Conservation (phyloP, 768 basidiomycete species). For the Boletus rubescentipes region DNA sequence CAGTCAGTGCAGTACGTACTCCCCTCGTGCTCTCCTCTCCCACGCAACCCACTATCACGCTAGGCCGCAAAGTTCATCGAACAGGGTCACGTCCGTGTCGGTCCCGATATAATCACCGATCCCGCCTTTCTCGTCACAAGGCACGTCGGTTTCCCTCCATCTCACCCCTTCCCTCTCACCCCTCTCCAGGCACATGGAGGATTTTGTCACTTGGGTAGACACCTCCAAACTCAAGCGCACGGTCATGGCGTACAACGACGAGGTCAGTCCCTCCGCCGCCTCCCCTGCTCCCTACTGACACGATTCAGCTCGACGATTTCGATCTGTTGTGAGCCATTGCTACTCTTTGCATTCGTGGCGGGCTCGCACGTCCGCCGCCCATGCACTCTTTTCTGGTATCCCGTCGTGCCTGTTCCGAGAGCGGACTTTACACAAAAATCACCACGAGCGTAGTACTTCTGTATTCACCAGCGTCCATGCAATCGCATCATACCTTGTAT, state of each 20-base stretch:
- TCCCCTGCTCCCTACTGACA: constrained; percentile 15
- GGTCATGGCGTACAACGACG: constrained; percentile 94
- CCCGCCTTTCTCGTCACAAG: constrained; percentile 94
- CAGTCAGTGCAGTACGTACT: constrained; percentile 82
- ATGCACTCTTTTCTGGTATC: background rate
- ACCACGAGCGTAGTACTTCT: background rate
- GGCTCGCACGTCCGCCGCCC: background rate
- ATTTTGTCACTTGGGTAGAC: constrained; percentile 99
- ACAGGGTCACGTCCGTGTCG: constrained; percentile 96
- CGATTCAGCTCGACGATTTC: constrained; percentile 84
- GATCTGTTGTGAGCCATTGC: constrained; percentile 62
- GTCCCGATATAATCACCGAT: constrained; percentile 93
- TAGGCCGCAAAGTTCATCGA: constrained; percentile 97
- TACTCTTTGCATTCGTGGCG: background rate
- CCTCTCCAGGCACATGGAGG: constrained; percentile 83
- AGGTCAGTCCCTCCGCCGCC: constrained; percentile 48
- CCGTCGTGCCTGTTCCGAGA: background rate
- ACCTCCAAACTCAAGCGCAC: constrained; percentile 96
- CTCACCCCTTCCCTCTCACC: constrained; percentile 1
- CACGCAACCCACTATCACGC: constrained; percentile 9
- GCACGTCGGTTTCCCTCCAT: constrained; percentile 36
- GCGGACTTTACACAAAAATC: constrained; percentile 2
- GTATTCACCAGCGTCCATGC: background rate
- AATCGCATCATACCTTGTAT: background rate
- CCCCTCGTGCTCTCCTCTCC: background rate